These are phyloP conservation scores for Geotrichum phurueaensis DNA, from an alignment of 1,139 yeast species.

Conservation along the genomic window DNA sequence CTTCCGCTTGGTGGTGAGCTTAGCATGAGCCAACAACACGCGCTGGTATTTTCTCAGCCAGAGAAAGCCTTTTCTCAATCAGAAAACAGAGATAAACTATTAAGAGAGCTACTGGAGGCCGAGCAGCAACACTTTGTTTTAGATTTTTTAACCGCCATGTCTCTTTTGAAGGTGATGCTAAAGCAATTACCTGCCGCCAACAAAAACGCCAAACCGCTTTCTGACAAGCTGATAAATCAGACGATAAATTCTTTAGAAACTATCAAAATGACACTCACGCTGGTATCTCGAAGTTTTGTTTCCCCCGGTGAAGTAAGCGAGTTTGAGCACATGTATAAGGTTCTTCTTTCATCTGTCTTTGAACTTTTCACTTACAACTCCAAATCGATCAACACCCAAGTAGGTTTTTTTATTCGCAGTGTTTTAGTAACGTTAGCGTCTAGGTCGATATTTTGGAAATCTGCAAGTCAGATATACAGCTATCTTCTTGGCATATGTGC, in stretches of 20 bases:
- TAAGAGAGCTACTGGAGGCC: constrained; percentile 7
- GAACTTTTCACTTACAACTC: constrained; percentile 4
- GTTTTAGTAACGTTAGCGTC: constrained; percentile 7
- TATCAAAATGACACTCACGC: constrained; percentile 1
- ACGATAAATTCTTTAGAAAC: constrained; percentile 10
- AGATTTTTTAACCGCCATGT: constrained; percentile 7
- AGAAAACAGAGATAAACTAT: constrained; percentile 6
- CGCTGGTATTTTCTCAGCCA: constrained; percentile 12
- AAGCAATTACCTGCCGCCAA: constrained; percentile 2
- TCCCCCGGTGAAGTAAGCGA: not conserved
- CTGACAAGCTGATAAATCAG: not conserved
- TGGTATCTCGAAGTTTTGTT: constrained; percentile 2
- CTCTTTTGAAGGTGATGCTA: constrained; percentile 7
- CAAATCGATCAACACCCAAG: constrained; percentile 10
- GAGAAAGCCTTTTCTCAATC: constrained; percentile 7
- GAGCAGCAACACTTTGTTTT: constrained; percentile 6
- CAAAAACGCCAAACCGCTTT: not conserved
- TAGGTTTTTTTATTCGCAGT: constrained; percentile 12
- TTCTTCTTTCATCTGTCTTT: not conserved
- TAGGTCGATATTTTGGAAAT: constrained; percentile 4
- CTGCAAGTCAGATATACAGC: not conserved
- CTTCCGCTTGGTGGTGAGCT: constrained; percentile 9
- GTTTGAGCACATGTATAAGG: constrained; percentile 1
- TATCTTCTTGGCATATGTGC: not conserved
- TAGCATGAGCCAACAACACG: constrained; percentile 6